Conservation (phyloP, 2,329 filamentous ascomycete species). For the Leptographium procerum region DNA sequence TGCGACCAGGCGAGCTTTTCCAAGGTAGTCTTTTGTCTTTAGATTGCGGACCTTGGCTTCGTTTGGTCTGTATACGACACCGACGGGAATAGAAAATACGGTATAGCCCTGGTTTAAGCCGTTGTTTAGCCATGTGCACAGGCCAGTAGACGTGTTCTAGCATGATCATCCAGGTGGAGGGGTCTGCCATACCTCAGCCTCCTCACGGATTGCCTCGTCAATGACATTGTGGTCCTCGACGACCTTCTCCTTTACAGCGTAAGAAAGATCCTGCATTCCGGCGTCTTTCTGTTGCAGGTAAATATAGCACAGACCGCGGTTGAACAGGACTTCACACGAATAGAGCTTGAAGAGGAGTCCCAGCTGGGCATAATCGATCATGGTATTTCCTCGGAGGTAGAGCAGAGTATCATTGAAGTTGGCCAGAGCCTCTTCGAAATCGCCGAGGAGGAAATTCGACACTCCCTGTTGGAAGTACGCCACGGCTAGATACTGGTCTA, state of each 20-base stretch:
- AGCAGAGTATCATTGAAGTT: slow-evolving; percentile 98
- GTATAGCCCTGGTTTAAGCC: slow-evolving; percentile 70
- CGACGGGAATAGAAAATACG: slow-evolving; percentile 95
- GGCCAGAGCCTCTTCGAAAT: slow-evolving; percentile 92
- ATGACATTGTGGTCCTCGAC: slow-evolving; percentile 96
- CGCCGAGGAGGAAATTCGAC: slow-evolving; percentile 91
- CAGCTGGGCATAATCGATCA: slow-evolving; percentile 95
- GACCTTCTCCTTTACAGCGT: slow-evolving; percentile 89
- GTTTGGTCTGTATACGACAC: slow-evolving; percentile 88
- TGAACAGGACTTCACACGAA: slow-evolving; percentile 96
- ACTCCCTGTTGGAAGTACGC: slow-evolving; percentile 98
- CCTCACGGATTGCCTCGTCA: slow-evolving; percentile 87
- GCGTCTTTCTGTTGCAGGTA: slow-evolving; percentile 86
- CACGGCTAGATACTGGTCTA: slow-evolving; percentile 92
- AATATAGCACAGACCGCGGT: slow-evolving; percentile 92
- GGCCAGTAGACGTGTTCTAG: not conserved
- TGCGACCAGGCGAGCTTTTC: slow-evolving; percentile 87
- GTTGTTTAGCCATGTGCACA: not conserved
- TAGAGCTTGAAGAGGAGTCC: slow-evolving; percentile 93
- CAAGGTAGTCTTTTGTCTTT: slow-evolving; percentile 94
- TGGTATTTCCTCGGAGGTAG: slow-evolving; percentile 88
- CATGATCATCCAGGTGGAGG: not conserved
- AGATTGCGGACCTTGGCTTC: slow-evolving; percentile 97
- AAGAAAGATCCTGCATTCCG: slow-evolving; percentile 82
- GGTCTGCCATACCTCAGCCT: slow-evolving; percentile 60